Evolutionary conservation across 176 grass and related monocot species (phyloP), one percentile per base, ranked within the genome.

Genomic region (Guadua angustifolia): DNA sequence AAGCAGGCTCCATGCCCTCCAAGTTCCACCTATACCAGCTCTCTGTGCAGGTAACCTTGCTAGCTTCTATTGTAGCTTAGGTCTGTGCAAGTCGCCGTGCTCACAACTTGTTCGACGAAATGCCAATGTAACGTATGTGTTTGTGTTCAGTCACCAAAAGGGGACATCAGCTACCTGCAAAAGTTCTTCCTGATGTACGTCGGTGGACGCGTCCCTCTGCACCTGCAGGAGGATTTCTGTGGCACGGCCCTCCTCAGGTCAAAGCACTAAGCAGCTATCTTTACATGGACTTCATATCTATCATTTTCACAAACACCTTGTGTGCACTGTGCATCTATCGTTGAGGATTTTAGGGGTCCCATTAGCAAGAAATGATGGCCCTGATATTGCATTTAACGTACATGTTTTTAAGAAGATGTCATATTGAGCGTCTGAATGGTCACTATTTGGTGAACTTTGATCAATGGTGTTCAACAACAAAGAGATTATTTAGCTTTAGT

Each of bases 151-250:
- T 92, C 93, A 26, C 93, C 93, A 21, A 98, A 98, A 70, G 89
- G 93, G 68, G 93, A 98, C 82, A 95, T 94, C 75, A 98, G 87
- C 83, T 95, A 94, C 70, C 38, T 95, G 80, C 89, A 90, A 35
- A 95, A 98, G 68, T 95, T 98, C 87, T 98, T 95, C 33, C 75
- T 95, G 57, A 98, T 94, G 88, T 98, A 95, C n/a, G 70, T 92
- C 10, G 93, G 93, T 1, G 93, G 93, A 6, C 84, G 96, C 39
- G 72, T 84, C 63, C 93, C 96, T 61, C 80, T 95, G 29, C 91
- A 90, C 85, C 73, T 95, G 57, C 93, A 95, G 86, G 93, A 98
- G 77, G 96, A 98, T 80, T 95, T 98, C 87, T 98, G 91, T 68
- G 93, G 96, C 75, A 98, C 93, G 4, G 89, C 91, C 79, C 89